Conservation (phyloP, 441 rosid genomes). For the Gossypium lobatum region DNA sequence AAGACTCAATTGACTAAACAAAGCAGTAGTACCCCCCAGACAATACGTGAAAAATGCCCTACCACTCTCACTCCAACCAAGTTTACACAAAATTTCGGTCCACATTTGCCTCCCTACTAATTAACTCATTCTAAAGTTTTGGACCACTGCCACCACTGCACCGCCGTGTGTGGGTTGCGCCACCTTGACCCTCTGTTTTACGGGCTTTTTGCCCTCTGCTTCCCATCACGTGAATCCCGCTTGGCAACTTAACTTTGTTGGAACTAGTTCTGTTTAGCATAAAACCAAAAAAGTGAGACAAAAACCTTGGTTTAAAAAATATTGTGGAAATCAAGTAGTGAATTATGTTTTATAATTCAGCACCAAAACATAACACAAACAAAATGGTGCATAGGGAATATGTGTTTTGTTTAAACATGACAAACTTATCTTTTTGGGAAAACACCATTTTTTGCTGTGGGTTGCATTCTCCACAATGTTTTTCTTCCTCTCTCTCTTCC, state of each 20-base stretch:
- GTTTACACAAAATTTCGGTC: neutral
- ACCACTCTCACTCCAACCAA: neutral
- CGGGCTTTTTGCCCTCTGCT: neutral
- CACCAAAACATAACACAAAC: slow-evolving; percentile 11
- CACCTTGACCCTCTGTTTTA: neutral
- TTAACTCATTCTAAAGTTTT: neutral
- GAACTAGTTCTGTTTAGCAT: neutral
- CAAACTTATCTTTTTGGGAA: neutral
- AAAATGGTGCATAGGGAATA: neutral
- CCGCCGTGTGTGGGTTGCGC: slow-evolving; percentile 6
- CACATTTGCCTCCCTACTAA: neutral
- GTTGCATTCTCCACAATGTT: neutral
- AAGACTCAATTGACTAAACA: slow-evolving; percentile 6
- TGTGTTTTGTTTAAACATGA: neutral
- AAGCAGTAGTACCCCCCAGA: neutral
- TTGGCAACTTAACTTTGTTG: neutral
- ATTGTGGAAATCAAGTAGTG: neutral
- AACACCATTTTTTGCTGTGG: neutral
- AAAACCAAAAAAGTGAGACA: neutral
- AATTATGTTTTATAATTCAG: neutral
- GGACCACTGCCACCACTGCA: slow-evolving; percentile 4
- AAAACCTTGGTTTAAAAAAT: neutral
- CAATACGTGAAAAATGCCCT: neutral
- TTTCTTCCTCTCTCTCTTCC: neutral
- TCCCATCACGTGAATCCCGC: neutral